Evolutionary conservation across 148 eudicot species (phyloP).

Genomic region (Bassia scoparia): DNA sequence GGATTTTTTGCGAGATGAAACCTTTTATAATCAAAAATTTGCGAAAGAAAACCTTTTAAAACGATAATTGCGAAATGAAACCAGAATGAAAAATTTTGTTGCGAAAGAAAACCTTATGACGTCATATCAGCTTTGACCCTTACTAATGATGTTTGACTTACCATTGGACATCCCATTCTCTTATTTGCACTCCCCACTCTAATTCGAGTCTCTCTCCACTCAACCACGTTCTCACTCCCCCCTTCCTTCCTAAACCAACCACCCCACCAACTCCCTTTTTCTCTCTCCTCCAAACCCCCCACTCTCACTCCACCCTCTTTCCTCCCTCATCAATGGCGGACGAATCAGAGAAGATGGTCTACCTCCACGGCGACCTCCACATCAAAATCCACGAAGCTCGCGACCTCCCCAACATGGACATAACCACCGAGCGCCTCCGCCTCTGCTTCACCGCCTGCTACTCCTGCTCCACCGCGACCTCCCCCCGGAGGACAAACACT

Average conservation of each 20-base stretch:
- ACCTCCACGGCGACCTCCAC: conserved; percentile 75
- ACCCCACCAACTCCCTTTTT: background rate
- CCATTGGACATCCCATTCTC: no score
- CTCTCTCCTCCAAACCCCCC: background rate
- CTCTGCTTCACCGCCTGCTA: conserved; percentile 61
- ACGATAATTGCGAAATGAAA: no score
- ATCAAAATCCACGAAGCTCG: conserved; percentile 55
- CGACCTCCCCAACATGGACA: conserved; percentile 81
- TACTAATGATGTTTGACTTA: no score
- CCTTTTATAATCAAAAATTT: no score
- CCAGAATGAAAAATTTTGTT: no score
- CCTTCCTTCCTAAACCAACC: background rate
- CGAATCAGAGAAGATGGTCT: conserved; percentile 29
- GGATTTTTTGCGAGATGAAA: no score
- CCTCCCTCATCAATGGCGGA: conserved; percentile 55
- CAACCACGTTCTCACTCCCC: no score
- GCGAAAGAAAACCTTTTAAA: no score
- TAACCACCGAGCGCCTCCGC: conserved; percentile 61
- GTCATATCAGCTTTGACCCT: no score
- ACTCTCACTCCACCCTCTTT: background rate
- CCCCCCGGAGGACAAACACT: background rate
- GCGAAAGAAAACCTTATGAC: no score
- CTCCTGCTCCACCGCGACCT: conserved; percentile 21
- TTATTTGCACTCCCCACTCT: no score
- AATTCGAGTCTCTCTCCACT: no score